A percentile compares a stretch with the other conserved stretches of the same genome.
These are phyloP conservation scores for Eimeria zaria DNA, from an alignment of 169 alveolate species.

Conservation along the genomic window DNA sequence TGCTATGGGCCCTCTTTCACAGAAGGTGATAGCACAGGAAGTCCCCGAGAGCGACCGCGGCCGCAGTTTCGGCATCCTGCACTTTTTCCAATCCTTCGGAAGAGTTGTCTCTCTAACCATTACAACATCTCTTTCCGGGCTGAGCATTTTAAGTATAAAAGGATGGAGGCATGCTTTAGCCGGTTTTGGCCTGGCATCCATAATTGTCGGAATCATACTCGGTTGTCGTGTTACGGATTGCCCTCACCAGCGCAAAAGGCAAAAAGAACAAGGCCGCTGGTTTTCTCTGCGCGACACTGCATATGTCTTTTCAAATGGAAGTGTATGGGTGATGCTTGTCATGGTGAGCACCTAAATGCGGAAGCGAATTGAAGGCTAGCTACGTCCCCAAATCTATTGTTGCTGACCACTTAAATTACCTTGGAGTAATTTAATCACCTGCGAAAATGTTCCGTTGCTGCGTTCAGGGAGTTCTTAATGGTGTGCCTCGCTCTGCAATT, in stretches of 20 bases:
- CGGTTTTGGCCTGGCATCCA: constrained; percentile 47
- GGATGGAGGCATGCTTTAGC: constrained; percentile 80
- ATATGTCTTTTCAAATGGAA: constrained; percentile 75
- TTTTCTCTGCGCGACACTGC: constrained; percentile 57
- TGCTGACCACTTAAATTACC: not conserved
- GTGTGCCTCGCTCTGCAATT: constrained; percentile 94
- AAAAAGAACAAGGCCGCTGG: constrained; percentile 57
- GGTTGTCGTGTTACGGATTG: constrained; percentile 62
- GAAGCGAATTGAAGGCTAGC: not conserved
- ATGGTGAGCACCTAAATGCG: constrained; percentile 43
- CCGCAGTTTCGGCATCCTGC: constrained; percentile 91
- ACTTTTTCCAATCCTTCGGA: constrained; percentile 90
- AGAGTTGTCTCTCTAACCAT: constrained; percentile 90
- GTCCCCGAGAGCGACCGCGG: constrained; percentile 90
- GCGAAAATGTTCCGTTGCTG: constrained; percentile 6
- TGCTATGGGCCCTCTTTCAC: constrained; percentile 93
- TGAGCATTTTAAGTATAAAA: constrained; percentile 16
- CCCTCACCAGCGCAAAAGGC: constrained; percentile 36
- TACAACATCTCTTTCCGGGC: constrained; percentile 88
- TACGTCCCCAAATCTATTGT: not conserved
- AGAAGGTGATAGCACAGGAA: constrained; percentile 91
- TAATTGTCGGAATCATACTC: constrained; percentile 33
- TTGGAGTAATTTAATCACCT: not conserved
- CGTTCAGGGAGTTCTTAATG: constrained; percentile 91
- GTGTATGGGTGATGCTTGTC: constrained; percentile 82